Evolutionary conservation across 371 early-diverging fungal species (phyloP), one percentile per base, ranked within the genome.

Genomic region (Thermomucor indicae-seudaticae): DNA sequence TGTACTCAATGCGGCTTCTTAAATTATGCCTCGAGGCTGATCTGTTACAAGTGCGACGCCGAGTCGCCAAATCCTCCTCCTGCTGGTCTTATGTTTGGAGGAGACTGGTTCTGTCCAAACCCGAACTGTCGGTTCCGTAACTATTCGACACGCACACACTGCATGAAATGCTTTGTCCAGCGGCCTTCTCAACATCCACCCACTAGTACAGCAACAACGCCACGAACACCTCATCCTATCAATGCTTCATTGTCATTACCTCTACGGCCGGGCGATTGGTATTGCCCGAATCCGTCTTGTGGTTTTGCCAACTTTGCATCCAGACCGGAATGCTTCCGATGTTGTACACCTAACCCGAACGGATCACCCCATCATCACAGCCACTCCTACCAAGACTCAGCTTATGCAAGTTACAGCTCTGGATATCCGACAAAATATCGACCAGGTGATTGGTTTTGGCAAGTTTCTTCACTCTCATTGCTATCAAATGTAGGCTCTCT

Each of bases 241-340:
- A 44, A n/a, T n/a, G n/a, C n/a, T n/a, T n/a, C n/a, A 29, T 19
- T 43, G 41, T 19, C 52, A 50, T 17, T 34, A 43, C 24, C 55
- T 34, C 80, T 74, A 49, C 67, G 80, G 12, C 80, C 83, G 10
- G 85, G 85, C 12, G 85, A 85, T 56, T 76, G 91, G 91, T 80
- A 83, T 32, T 91, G 91, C 60, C 81, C 85, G 6, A 82, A 84
- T 43, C 65, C 72, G 1, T 51, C 59, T 1, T 91, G 91, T 61
- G 62, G 71, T 14, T 89, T 84, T 64, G 86, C 86, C 49, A 91
- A 91, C 60, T 91, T 88, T 65, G 88, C 88, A 1, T 81, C 83
- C 4, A 77, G 86, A 38, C 70, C 71, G 6, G 62, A 65, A 23
- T 86, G 86, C 46, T 66, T 79, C 57, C 64, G 72, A 11, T 86